Evolutionary conservation across 75 land plant species (phyloP), one percentile per base, ranked within the genome.

Genomic region (Pinus albicaulis): DNA sequence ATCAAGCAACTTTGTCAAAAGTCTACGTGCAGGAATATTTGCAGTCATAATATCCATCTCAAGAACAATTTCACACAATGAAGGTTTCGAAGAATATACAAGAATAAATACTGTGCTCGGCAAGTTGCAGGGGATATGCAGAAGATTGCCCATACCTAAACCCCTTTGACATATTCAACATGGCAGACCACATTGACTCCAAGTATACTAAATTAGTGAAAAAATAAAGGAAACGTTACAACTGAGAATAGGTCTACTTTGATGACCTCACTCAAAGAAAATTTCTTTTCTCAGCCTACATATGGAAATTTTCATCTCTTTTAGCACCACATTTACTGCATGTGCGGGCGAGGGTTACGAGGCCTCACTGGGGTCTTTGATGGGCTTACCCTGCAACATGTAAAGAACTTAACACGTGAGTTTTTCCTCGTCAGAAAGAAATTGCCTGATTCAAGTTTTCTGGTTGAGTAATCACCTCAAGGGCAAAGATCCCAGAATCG

Each of bases 361-460:
- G 96, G 96, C 59, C 96, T 80, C 68, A 92, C 94, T 15, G 96
- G 96, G 7, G 96, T 93, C 84, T 93, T 93, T 41, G 96, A 93
- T 61, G 96, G 96, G 89, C 96, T 93, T 61, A 93, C 90, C 87
- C 96, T 93, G 90, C 71, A 80, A 55, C 56, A 65, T 36, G 61
- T 38, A 75, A 36, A 55, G 52, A 28, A 13, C 8, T 24, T 20
- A 57, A 24, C 44, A 53, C 25, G 41, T 55, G 20, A 76, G 62
- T 31, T 25, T 53, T 26, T 17, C n/a, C 28, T 28, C 23, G 25
- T 19, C 19, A 71, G 59, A 25, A 72, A 41, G 31, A 74, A 72
- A 69, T 22, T 0, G 25, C 65, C 14, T n/a, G 7, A 34, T 14
- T 59, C 31, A 20, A 69, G 20, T 59, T 34, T 48, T 48, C 53